These are phyloP conservation scores for Cladosporium sp. DNA, from an alignment of 2,329 filamentous ascomycete species.

Conservation along the genomic window DNA sequence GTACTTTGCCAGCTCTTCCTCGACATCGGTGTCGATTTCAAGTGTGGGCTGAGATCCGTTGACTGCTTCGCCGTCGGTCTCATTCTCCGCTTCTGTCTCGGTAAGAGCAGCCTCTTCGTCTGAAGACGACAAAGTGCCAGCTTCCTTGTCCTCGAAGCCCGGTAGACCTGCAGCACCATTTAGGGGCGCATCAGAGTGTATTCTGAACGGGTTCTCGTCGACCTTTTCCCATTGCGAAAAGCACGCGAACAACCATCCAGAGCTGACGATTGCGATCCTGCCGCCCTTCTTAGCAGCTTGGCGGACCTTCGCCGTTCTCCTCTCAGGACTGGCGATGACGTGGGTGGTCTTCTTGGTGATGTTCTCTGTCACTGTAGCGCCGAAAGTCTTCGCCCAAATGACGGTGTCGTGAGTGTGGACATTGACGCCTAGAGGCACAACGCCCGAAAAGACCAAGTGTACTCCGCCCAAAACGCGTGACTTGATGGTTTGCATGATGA, in stretches of 20 bases:
- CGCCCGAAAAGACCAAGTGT: slow-evolving; percentile 80
- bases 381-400: slow-evolving; percentile 79
- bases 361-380: slow-evolving; percentile 59
- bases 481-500: slow-evolving; percentile 79
- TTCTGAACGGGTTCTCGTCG: slow-evolving; percentile 71
- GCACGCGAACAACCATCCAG: slow-evolving; percentile 81
- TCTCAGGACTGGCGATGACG: slow-evolving; percentile 62
- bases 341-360: slow-evolving; percentile 56
- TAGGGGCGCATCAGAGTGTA: slow-evolving; percentile 68
- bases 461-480: slow-evolving; percentile 65
- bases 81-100: slow-evolving; percentile 33
- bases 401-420: slow-evolving; percentile 71
- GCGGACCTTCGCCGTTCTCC: slow-evolving; percentile 83
- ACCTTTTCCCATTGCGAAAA: slow-evolving; percentile 77
- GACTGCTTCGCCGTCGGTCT: slow-evolving; percentile 17
- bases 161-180: slow-evolving; percentile 25
- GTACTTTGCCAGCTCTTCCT: slow-evolving; percentile 41
- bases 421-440: slow-evolving; percentile 76
- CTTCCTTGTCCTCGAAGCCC: slow-evolving; percentile 26
- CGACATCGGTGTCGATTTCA: slow-evolving; percentile 24
- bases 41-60: slow-evolving; percentile 23
- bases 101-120: slow-evolving; percentile 39
- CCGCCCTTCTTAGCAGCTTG: slow-evolving; percentile 72
- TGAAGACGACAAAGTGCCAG: slow-evolving; percentile 36
- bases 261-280: slow-evolving; percentile 79